A percentile compares a stretch with the other conserved stretches of the same genome.
phyloP scores from a whole-genome alignment of 805 yeast genomes.

The Starmerella vitae region DNA sequence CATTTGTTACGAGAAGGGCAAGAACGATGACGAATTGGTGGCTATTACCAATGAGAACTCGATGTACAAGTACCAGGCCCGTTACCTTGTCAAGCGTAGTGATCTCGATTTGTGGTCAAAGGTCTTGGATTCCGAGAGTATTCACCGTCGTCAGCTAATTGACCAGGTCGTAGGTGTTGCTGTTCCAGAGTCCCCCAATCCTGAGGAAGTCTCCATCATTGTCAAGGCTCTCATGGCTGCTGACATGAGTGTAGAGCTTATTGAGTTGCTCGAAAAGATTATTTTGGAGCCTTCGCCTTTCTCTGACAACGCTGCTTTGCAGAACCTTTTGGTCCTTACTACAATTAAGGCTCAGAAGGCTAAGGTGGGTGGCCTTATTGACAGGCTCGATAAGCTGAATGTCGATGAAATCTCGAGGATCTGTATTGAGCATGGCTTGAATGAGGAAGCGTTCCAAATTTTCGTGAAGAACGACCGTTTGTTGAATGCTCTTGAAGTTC shows the following conservation, averaged over 20 bases:
- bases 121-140: conserved; percentile 62
- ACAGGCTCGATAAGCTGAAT: conserved; percentile 79
- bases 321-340: conserved; percentile 82
- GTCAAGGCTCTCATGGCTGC: conserved; percentile 95
- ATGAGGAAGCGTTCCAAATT: conserved; percentile 89
- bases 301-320: conserved; percentile 87
- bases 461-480: conserved; percentile 72
- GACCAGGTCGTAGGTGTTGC: conserved; percentile 95
- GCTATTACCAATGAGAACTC: conserved; percentile 90
- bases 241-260: conserved; percentile 80
- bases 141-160: conserved; percentile 78
- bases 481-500: conserved; percentile 70
- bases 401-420: conserved; percentile 88
- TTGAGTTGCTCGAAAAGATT: conserved; percentile 89
- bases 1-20: conserved; percentile 93
- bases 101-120: conserved; percentile 69
- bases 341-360: conserved; percentile 91
- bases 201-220: conserved; percentile 84
- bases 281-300: conserved; percentile 95
- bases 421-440: conserved; percentile 74
- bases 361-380: conserved; percentile 70
- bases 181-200: conserved; percentile 91
- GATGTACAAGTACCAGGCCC: conserved; percentile 98
- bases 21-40: conserved; percentile 77
- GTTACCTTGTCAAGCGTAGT: conserved; percentile 81